These are phyloP conservation scores for Firmiana major DNA, from an alignment of 345 rosid genomes.

Conservation along the genomic window DNA sequence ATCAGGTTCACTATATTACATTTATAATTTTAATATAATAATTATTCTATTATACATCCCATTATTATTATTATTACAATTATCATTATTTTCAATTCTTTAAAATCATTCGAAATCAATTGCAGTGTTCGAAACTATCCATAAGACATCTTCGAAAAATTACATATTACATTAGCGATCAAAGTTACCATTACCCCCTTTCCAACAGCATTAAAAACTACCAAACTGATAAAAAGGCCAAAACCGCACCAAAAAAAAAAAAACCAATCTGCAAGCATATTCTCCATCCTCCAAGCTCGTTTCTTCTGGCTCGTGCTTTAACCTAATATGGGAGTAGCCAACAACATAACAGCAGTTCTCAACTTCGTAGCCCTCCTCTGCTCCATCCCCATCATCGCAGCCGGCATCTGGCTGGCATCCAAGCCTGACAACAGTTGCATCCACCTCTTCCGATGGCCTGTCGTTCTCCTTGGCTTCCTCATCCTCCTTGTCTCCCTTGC, in stretches of 20 bases:
- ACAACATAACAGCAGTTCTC: constrained; percentile 80
- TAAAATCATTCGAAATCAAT: too few relatives aligned
- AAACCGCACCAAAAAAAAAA: not conserved
- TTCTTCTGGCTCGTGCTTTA: not conserved
- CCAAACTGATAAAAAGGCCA: not conserved
- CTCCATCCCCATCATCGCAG: constrained; percentile 78
- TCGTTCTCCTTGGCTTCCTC: constrained; percentile 71
- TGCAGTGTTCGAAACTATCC: too few relatives aligned
- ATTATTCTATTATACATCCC: too few relatives aligned
- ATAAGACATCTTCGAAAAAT: too few relatives aligned
- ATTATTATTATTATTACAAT: too few relatives aligned
- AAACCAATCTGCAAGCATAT: not conserved
- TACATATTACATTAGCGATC: too few relatives aligned
- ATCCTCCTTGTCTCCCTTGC: constrained; percentile 77
- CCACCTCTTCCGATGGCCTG: constrained; percentile 78
- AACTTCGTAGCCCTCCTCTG: constrained; percentile 81
- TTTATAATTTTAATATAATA: too few relatives aligned
- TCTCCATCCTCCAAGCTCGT: not conserved
- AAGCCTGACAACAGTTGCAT: constrained; percentile 80
- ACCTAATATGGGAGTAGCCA: constrained; percentile 70
- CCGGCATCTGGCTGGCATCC: constrained; percentile 90
- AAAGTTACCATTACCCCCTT: not conserved
- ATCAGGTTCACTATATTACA: too few relatives aligned
- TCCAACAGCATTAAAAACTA: not conserved
- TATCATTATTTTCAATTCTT: too few relatives aligned